Percentiles rank a stretch among this genome's conserved stretches.
Conservation (phyloP, 2,329 filamentous ascomycete genomes). For the Aulographum hederae region DNA sequence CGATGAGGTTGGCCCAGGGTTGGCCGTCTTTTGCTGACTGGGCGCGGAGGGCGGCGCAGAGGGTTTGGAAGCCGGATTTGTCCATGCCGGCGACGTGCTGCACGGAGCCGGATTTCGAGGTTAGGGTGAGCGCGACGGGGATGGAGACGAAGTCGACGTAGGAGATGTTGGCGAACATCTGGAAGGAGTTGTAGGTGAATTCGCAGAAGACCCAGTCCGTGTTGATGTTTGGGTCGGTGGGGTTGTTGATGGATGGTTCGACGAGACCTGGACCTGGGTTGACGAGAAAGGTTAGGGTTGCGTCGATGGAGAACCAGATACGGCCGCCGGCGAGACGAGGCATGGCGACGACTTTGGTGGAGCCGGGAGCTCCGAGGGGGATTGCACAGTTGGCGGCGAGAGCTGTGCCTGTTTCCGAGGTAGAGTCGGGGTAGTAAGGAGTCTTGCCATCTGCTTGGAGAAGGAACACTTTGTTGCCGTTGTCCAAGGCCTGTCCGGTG, state of each 20-base stretch:
- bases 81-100: constrained; percentile 38
- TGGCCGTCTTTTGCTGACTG: constrained; percentile 38
- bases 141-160: constrained; percentile 57
- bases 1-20: constrained; percentile 41
- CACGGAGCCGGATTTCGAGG: constrained; percentile 18
- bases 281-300: constrained; percentile 45
- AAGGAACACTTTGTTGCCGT: constrained; percentile 40
- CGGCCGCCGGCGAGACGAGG: constrained; percentile 53
- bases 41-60: constrained; percentile 34
- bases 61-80: constrained; percentile 33
- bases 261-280: constrained; percentile 58
- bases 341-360: constrained; percentile 41
- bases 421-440: constrained; percentile 45
- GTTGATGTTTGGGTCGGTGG: constrained; percentile 27
- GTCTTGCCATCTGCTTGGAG: constrained; percentile 48
- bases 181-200: constrained; percentile 27
- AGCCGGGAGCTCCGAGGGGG: constrained; percentile 40
- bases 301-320: constrained; percentile 50
- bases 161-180: constrained; percentile 38
- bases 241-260: constrained; percentile 55
- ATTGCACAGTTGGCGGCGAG: constrained; percentile 44
- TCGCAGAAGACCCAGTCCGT: constrained; percentile 28
- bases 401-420: constrained; percentile 29
- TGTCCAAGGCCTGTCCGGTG: constrained; percentile 45
- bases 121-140: constrained; percentile 25